phyloP scores from a whole-genome alignment of 1,284 basidiomycete genomes.

The Melampsora americana region DNA sequence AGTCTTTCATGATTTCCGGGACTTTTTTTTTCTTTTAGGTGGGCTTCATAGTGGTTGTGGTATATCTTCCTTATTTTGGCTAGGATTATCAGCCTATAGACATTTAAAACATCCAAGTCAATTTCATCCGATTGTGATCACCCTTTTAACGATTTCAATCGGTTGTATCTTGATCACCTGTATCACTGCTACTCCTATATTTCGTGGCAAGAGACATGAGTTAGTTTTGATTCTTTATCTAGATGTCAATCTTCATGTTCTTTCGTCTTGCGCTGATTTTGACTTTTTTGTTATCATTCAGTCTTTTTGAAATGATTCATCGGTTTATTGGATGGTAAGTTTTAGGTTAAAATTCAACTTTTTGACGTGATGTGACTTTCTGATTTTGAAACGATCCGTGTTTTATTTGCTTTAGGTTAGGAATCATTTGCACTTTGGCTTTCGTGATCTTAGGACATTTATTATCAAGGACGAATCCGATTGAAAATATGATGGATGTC shows the following conservation, averaged over 20 bases:
- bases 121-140: not conserved
- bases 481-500: not conserved
- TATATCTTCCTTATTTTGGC: conserved; percentile 20
- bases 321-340: conserved; percentile 41
- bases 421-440: conserved; percentile 21
- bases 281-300: not conserved
- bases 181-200: conserved; percentile 11
- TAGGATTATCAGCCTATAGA: not conserved
- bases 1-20: too few relatives aligned
- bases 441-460: conserved; percentile 4
- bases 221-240: not conserved
- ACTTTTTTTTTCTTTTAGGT: not conserved
- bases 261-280: conserved; percentile 5
- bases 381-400: not conserved
- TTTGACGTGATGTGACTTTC: not conserved
- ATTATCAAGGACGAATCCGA: not conserved
- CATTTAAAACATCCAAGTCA: not conserved
- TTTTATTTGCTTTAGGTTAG: conserved; percentile 10
- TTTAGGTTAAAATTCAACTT: not conserved
- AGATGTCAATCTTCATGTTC: not conserved
- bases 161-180: conserved; percentile 17
- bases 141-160: not conserved
- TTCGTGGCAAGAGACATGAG: conserved; percentile 23
- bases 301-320: conserved; percentile 32
- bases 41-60: conserved; percentile 41